Evolutionary conservation across 176 grass and related monocot species (phyloP).

Genomic region (Hyparrhenia diplandra): DNA sequence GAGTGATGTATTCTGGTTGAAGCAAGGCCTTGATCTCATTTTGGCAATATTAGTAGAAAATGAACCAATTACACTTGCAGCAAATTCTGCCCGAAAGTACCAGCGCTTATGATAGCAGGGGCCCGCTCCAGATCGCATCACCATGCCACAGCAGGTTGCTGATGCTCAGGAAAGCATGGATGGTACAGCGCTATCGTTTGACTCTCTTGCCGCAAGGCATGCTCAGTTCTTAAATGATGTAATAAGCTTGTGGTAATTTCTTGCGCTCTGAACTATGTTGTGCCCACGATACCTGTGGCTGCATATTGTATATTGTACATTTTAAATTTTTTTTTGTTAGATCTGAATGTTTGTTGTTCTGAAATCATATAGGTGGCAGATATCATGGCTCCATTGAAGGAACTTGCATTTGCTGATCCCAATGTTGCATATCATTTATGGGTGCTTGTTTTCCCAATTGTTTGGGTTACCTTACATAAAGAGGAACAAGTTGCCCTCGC

Average conservation of each 20-base stretch:
- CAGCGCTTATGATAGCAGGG: conserved; percentile 71
- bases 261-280: not conserved
- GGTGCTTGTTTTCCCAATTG: conserved; percentile 99
- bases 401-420: conserved; percentile 90
- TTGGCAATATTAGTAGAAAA: conserved; percentile 94
- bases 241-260: conserved; percentile 80
- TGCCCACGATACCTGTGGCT: not conserved
- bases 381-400: conserved; percentile 82
- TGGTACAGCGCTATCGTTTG: conserved; percentile 65
- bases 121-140: conserved; percentile 49
- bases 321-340: not conserved
- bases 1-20: conserved; percentile 97
- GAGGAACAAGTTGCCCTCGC: conserved; percentile 92
- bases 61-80: conserved; percentile 78
- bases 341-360: conserved; percentile 30
- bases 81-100: conserved; percentile 94
- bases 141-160: conserved; percentile 53
- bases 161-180: conserved; percentile 60
- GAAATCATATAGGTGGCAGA: conserved; percentile 68
- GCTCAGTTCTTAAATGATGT: conserved; percentile 90
- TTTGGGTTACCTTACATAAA: conserved; percentile 98
- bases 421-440: conserved; percentile 98
- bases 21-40: conserved; percentile 96
- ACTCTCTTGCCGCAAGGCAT: conserved; percentile 71
- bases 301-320: not conserved